phyloP scores from a whole-genome alignment of 176 grass and related monocot genomes.

The Pontederia paniculata region DNA sequence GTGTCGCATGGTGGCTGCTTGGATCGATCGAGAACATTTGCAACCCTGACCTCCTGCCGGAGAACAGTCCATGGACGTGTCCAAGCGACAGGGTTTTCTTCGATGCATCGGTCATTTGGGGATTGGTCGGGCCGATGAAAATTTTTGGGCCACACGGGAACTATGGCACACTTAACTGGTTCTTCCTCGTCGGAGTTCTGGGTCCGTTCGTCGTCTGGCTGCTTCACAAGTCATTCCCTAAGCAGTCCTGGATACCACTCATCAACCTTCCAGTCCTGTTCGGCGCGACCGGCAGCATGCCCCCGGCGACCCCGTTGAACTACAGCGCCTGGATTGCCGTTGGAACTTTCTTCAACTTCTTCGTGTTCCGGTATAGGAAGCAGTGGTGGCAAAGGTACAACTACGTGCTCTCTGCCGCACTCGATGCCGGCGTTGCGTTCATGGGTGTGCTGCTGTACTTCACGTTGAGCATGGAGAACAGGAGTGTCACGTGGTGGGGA shows the following conservation, averaged over 20 bases:
- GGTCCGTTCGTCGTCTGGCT: conserved; percentile 56
- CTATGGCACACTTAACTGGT: conserved; percentile 73
- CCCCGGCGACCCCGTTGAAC: conserved; percentile 65
- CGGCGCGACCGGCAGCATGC: conserved; percentile 71
- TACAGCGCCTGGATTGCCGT: conserved; percentile 60
- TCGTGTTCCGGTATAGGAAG: conserved; percentile 66
- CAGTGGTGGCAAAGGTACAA: conserved; percentile 88
- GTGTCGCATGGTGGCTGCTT: conserved; percentile 76
- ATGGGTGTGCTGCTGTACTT: conserved; percentile 81
- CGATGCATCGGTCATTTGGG: conserved; percentile 93
- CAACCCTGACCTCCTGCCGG: conserved; percentile 41
- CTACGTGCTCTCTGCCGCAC: conserved; percentile 72
- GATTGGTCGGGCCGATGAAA: conserved; percentile 71
- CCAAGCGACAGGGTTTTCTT: conserved; percentile 73
- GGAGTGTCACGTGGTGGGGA: conserved; percentile 53
- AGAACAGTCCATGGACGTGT: conserved; percentile 81
- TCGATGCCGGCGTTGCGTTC: conserved; percentile 79
- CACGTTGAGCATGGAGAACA: conserved; percentile 34
- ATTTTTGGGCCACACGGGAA: conserved; percentile 68
- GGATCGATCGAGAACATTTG: conserved; percentile 68
- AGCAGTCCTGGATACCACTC: conserved; percentile 67
- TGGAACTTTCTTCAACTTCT: conserved; percentile 78
- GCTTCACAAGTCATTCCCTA: conserved; percentile 37
- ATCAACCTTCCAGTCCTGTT: conserved; percentile 75
- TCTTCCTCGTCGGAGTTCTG: conserved; percentile 52